These are phyloP conservation scores for Pythium biforme DNA, from an alignment of 352 stramenopile species.

Conservation along the genomic window DNA sequence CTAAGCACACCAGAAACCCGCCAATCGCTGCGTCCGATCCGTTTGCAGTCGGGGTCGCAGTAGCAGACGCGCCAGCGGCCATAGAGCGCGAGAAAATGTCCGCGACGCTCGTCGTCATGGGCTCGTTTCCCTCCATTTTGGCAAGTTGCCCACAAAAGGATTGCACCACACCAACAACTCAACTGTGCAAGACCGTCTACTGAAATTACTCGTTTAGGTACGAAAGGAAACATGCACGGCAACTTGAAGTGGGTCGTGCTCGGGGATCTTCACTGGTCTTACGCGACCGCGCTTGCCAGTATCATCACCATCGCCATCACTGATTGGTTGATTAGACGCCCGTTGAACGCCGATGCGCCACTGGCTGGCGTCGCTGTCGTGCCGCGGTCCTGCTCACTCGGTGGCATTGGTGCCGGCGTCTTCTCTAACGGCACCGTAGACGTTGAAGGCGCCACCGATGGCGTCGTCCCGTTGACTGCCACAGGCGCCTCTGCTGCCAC, in stretches of 20 bases:
- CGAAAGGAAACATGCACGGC: slow-evolving; percentile 8
- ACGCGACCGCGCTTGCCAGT: too few relatives aligned
- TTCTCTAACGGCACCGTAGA: background rate
- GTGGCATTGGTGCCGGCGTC: background rate
- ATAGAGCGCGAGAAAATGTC: slow-evolving; percentile 26
- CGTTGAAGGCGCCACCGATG: background rate
- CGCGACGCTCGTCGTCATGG: slow-evolving; percentile 6
- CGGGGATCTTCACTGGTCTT: background rate
- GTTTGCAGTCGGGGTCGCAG: background rate
- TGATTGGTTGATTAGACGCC: too few relatives aligned
- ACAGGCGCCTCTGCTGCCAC: background rate
- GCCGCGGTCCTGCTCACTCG: background rate
- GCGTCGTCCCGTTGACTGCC: background rate
- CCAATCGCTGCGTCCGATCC: slow-evolving; percentile 30
- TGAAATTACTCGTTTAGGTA: slow-evolving; percentile 31
- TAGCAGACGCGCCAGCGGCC: background rate
- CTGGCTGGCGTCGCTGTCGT: background rate
- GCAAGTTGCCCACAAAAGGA: background rate
- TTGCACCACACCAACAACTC: background rate
- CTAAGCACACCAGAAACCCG: slow-evolving; percentile 81
- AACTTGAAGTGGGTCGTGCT: slow-evolving; percentile 18
- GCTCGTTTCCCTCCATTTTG: slow-evolving; percentile 7
- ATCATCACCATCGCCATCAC: too few relatives aligned
- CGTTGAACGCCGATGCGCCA: background rate
- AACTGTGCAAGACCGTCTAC: slow-evolving; percentile 23